phyloP scores from a whole-genome alignment of 1,139 yeast genomes.

The Groenewaldozyma sp. region DNA sequence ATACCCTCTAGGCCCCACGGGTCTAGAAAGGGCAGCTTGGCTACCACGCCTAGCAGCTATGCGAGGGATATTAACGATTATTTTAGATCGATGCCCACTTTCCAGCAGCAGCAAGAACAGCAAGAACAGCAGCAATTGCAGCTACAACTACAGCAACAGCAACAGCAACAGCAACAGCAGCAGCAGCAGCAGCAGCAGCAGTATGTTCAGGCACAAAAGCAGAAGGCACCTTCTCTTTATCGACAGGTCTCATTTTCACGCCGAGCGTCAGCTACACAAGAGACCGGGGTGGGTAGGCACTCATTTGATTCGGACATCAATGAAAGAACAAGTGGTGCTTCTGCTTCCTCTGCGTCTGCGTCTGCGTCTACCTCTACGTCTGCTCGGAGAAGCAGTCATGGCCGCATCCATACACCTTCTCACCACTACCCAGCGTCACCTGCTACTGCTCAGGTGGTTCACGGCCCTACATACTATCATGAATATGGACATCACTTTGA shows the following conservation, averaged over 20 bases:
- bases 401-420: not conserved
- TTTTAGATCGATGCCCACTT: conserved; percentile 28
- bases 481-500: too few species aligned
- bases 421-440: not conserved
- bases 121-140: conserved; percentile 6
- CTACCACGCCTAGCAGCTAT: conserved; percentile 28
- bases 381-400: not conserved
- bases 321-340: not conserved
- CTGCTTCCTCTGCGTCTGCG: not conserved
- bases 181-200: conserved; percentile 5
- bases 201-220: not conserved
- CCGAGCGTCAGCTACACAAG: too few species aligned
- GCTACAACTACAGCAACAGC: conserved; percentile 5
- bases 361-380: conserved; percentile 1
- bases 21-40: conserved; percentile 28
- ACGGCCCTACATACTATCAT: conserved; percentile 2
- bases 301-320: not conserved
- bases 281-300: not conserved
- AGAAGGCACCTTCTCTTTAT: not conserved
- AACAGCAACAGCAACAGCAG: conserved; percentile 6
- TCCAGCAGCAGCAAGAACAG: conserved; percentile 3
- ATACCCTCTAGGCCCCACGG: conserved; percentile 22
- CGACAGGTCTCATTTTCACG: not conserved
- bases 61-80: conserved; percentile 37
- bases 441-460: not conserved